phyloP scores from a whole-genome alignment of 2,329 filamentous ascomycete species.

The Ambrosiella cleistominuta region DNA sequence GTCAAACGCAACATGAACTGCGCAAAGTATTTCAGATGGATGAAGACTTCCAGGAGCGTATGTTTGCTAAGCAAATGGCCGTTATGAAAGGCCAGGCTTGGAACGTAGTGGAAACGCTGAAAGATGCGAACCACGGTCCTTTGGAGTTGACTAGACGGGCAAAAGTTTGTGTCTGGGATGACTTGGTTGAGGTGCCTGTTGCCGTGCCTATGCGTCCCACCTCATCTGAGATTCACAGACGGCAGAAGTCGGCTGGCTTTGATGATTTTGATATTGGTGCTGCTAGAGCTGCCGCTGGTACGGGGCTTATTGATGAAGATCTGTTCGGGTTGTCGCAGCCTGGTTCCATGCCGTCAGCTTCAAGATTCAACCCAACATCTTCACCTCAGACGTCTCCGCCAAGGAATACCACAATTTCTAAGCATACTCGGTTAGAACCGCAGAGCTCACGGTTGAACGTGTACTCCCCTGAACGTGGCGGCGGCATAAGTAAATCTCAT shows the following conservation, averaged over 20 bases:
- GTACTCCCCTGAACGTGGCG: slow-evolving; percentile 26
- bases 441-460: slow-evolving; percentile 21
- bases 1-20: slow-evolving; percentile 73
- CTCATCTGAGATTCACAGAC: slow-evolving; percentile 66
- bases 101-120: slow-evolving; percentile 97
- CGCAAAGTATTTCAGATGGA: slow-evolving; percentile 81
- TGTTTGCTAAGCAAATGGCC: slow-evolving; percentile 96
- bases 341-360: slow-evolving; percentile 53
- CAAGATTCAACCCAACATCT: slow-evolving; percentile 51
- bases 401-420: slow-evolving; percentile 5
- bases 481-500: neutral
- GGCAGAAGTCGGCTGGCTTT: slow-evolving; percentile 29
- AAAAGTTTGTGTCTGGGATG: slow-evolving; percentile 94
- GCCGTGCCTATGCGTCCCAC: slow-evolving; percentile 77
- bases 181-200: slow-evolving; percentile 87
- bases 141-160: slow-evolving; percentile 80
- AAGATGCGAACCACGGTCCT: slow-evolving; percentile 79
- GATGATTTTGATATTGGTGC: slow-evolving; percentile 81
- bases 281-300: slow-evolving; percentile 19
- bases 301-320: slow-evolving; percentile 33
- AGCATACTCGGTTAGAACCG: slow-evolving; percentile 17
- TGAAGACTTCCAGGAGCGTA: slow-evolving; percentile 90
- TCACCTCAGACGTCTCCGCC: slow-evolving; percentile 15
- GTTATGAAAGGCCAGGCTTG: slow-evolving; percentile 99
- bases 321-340: slow-evolving; percentile 50